Evolutionary conservation across 768 basidiomycete species (phyloP), one percentile per base, ranked within the genome.

Genomic region (Ramaria sp.): DNA sequence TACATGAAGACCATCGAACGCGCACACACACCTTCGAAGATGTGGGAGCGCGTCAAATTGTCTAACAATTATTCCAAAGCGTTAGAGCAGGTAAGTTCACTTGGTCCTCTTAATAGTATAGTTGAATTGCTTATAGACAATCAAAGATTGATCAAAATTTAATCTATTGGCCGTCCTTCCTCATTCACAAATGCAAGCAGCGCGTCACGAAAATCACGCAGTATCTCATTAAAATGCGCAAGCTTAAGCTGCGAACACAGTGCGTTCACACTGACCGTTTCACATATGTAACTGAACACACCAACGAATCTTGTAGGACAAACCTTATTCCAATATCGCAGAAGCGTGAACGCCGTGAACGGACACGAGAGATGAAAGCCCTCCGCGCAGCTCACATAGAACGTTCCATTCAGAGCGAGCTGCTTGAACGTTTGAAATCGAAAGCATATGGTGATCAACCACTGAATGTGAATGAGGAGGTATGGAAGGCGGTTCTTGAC

Each of bases 161-260:
- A 57, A 78, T 92, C n/a, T 91, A 97, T 66, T 98, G 96, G 96
- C 95, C 96, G 3, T 93, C 93, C 63, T 98, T 95, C 68, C 83
- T 82, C 30, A 87, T 93, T 52, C 96, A 97, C 74, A 98, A 97
- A 72, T 98, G 96, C 79, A 99, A 99, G 75, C 96, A 99, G 71
- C 82, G 96, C 43, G 78, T 97, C 28, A 99, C 96, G 10, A 99
- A 98, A 73, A 97, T 99, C 62, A 98, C 95, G 0, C 96, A 99
- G 67, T 98, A 97, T 65, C 80, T 99, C 59, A 97, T 98, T 68
- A 94, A 96, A 74, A 96, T 98, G 94, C 79, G 95, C 56, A 82
- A 88, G 41, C 69, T 95, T 58, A 88, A 88, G 61, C 74, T 94
- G 55, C 82, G 85, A 16, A 80, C 90, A 70, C 84, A 90, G 93